phyloP scores from a whole-genome alignment of 306 rosid genomes.

The Acacia melanoxylon region DNA sequence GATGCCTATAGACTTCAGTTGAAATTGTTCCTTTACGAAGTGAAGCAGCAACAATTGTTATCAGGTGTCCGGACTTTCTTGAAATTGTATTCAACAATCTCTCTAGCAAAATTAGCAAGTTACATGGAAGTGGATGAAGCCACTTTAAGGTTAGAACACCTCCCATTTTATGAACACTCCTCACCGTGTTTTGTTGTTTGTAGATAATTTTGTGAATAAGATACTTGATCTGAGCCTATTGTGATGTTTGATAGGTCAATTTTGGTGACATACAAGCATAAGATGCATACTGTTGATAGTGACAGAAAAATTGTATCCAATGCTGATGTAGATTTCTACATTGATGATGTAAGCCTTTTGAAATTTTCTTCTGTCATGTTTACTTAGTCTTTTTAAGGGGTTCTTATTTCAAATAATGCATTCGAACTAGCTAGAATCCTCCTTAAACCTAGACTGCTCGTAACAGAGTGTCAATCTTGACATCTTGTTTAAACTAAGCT shows the following conservation, averaged over 20 bases:
- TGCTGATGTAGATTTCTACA: slow-evolving; percentile 87
- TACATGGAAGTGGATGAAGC: slow-evolving; percentile 98
- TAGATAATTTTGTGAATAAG: slow-evolving; percentile 7
- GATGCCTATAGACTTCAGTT: slow-evolving; percentile 97
- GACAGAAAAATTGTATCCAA: slow-evolving; percentile 75
- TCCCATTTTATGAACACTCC: slow-evolving; percentile 13
- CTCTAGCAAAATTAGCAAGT: slow-evolving; percentile 81
- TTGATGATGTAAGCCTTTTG: slow-evolving; percentile 68
- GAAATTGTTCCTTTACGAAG: slow-evolving; percentile 92
- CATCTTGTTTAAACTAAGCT: not conserved
- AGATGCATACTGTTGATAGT: slow-evolving; percentile 85
- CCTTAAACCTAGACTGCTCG: not conserved
- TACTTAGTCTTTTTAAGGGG: not conserved
- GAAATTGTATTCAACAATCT: slow-evolving; percentile 85
- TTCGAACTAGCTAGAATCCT: not conserved
- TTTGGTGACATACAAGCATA: slow-evolving; percentile 92
- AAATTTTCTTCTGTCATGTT: slow-evolving; percentile 9
- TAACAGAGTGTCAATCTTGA: not conserved
- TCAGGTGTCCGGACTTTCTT: slow-evolving; percentile 89
- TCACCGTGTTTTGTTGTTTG: slow-evolving; percentile 3
- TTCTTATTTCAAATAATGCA: slow-evolving; percentile 10
- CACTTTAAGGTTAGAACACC: slow-evolving; percentile 67
- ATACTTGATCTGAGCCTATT: not conserved
- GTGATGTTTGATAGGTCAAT: slow-evolving; percentile 66
- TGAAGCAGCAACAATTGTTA: slow-evolving; percentile 91